Evolutionary conservation across 2,329 filamentous ascomycete species (phyloP).

Genomic region (Aspergillus novofumigatus): DNA sequence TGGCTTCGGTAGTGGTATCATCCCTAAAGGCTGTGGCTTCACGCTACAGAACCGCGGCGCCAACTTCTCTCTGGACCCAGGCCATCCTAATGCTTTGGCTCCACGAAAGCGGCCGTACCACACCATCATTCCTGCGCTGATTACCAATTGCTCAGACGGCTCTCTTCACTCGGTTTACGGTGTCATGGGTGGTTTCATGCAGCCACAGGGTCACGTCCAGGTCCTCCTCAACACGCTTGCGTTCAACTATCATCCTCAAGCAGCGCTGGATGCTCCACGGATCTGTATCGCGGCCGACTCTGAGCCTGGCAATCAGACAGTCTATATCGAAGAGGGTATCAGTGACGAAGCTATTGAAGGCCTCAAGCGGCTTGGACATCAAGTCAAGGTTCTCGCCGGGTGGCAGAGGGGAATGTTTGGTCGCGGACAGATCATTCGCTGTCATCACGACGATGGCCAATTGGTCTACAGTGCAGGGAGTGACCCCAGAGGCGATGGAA

Average conservation of each 20-base stretch:
- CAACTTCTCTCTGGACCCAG: constrained; percentile 68
- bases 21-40: constrained; percentile 83
- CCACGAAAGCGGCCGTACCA: constrained; percentile 90
- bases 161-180: constrained; percentile 82
- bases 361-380: constrained; percentile 67
- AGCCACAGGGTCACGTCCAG: constrained; percentile 94
- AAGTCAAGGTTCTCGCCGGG: constrained; percentile 64
- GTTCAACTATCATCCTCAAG: constrained; percentile 76
- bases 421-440: constrained; percentile 78
- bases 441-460: constrained; percentile 69
- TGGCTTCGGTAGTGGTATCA: constrained; percentile 78
- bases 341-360: constrained; percentile 62
- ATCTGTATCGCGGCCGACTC: constrained; percentile 78
- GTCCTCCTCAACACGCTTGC: constrained; percentile 85
- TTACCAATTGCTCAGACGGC: constrained; percentile 71
- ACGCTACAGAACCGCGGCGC: constrained; percentile 89
- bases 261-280: constrained; percentile 85
- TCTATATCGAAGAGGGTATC: constrained; percentile 83
- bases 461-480: constrained; percentile 84
- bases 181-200: constrained; percentile 98
- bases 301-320: constrained; percentile 57
- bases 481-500: constrained; percentile 81
- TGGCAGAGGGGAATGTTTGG: constrained; percentile 69
- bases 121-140: constrained; percentile 91
- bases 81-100: constrained; percentile 75